Percentiles rank a stretch among this genome's conserved stretches.
Evolutionary conservation across 108 stramenopile genomes (phyloP).

Genomic region (Cyclostephanos tholiformis): DNA sequence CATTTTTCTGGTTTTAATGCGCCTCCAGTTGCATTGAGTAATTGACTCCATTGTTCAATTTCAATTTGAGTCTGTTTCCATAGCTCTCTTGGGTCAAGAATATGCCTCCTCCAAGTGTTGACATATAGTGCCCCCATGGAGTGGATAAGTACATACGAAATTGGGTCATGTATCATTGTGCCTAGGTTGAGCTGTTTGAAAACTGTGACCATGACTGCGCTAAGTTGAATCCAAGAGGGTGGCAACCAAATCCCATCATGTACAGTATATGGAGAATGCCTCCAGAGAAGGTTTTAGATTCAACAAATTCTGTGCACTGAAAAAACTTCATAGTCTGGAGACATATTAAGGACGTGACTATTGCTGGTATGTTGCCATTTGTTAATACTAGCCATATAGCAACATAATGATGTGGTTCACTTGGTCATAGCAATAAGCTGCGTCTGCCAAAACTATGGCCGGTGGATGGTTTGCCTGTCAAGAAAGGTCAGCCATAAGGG

Average conservation of each 20-base stretch:
- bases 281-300: background rate
- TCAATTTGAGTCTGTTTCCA: too few relatives aligned
- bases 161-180: background rate
- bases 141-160: background rate
- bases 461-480: too few relatives aligned
- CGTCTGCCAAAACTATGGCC: too few relatives aligned
- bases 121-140: background rate
- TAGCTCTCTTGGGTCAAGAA: background rate
- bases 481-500: background rate
- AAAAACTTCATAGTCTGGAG: too few relatives aligned
- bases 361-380: background rate
- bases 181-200: too few relatives aligned
- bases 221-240: too few relatives aligned
- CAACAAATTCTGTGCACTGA: too few relatives aligned
- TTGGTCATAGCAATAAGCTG: too few relatives aligned
- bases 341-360: background rate
- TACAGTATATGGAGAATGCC: background rate
- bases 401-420: background rate
- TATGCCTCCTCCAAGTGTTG: background rate
- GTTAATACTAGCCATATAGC: background rate
- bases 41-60: background rate
- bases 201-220: too few relatives aligned
- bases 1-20: too few relatives aligned
- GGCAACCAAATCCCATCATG: background rate
- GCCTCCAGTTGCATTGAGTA: background rate